phyloP scores from a whole-genome alignment of 108 stramenopile genomes.

The Chaetoceros tenuissimus region DNA sequence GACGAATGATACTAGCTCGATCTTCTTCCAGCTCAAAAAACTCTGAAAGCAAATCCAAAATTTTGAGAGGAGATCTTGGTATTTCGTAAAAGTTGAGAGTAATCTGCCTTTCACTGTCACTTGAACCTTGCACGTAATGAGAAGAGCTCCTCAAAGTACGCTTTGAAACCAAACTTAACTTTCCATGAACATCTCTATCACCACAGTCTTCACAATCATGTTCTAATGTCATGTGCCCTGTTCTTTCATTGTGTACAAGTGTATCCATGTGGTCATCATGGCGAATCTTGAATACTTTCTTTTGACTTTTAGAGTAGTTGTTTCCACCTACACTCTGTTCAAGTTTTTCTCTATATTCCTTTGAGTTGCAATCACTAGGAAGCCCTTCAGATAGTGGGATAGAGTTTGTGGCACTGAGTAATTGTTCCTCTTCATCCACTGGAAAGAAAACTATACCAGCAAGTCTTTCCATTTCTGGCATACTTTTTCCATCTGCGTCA shows the following conservation, averaged over 20 bases:
- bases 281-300: conserved; percentile 13
- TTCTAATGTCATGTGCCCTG: conserved; percentile 36
- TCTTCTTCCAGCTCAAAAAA: conserved; percentile 26
- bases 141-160: conserved; percentile 36
- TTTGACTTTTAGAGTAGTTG: conserved; percentile 1
- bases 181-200: conserved; percentile 43
- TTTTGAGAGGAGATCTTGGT: conserved; percentile 12
- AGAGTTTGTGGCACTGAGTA: no score
- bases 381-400: conserved; percentile 4
- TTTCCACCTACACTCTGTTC: conserved; percentile 5
- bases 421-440: no score
- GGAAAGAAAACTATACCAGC: no score
- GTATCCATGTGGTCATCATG: conserved; percentile 43
- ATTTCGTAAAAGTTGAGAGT: conserved; percentile 33
- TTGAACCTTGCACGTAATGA: conserved; percentile 1
- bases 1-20: no score
- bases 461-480: no score
- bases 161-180: conserved; percentile 17
- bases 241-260: conserved; percentile 25
- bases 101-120: conserved; percentile 10
- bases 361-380: conserved; percentile 18
- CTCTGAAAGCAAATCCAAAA: conserved; percentile 22
- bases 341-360: background rate
- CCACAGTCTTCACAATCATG: no score
- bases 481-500: no score